Conservation (phyloP, 768 basidiomycete genomes). For the Termitomyces sp. region DNA sequence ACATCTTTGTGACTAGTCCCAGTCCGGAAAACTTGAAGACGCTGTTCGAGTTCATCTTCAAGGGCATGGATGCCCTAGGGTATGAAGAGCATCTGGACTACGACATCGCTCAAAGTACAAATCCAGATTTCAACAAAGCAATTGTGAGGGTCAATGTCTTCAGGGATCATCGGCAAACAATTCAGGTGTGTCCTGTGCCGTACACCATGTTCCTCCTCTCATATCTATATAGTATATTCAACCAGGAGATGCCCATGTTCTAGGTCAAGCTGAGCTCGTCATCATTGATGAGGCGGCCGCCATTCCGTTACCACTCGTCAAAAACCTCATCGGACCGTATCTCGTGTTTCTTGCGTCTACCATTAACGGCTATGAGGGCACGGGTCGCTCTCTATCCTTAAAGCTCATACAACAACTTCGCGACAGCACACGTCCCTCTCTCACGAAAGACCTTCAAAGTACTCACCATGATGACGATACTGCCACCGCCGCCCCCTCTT, state of each 20-base stretch:
- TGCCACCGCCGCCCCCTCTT: constrained; percentile 19
- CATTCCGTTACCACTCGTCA: constrained; percentile 93
- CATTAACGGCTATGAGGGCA: constrained; percentile 99
- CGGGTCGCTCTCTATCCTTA: constrained; percentile 95
- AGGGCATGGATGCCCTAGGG: constrained; percentile 89
- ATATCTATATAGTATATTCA: constrained; percentile 75
- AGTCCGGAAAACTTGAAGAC: constrained; percentile 98
- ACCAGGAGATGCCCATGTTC: constrained; percentile 95
- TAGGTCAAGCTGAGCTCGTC: constrained; percentile 95
- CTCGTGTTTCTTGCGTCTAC: constrained; percentile 99
- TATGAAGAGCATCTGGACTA: constrained; percentile 99
- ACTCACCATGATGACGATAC: constrained; percentile 33
- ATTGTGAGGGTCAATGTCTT: constrained; percentile 95
- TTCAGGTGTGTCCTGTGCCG: constrained; percentile 59
- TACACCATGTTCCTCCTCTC: neutral
- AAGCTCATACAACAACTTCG: constrained; percentile 97
- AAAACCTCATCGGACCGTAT: constrained; percentile 91
- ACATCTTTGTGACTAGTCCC: constrained; percentile 97
- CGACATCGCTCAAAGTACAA: constrained; percentile 92
- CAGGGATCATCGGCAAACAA: constrained; percentile 89
- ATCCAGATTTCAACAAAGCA: constrained; percentile 90
- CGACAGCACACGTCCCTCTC: constrained; percentile 78
- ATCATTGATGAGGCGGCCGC: constrained; percentile 99
- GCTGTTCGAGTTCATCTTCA: constrained; percentile 96
- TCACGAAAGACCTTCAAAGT: constrained; percentile 52